Evolutionary conservation across 2,329 filamentous ascomycete species (phyloP).

Genomic region (Boeremia lycopersici): DNA sequence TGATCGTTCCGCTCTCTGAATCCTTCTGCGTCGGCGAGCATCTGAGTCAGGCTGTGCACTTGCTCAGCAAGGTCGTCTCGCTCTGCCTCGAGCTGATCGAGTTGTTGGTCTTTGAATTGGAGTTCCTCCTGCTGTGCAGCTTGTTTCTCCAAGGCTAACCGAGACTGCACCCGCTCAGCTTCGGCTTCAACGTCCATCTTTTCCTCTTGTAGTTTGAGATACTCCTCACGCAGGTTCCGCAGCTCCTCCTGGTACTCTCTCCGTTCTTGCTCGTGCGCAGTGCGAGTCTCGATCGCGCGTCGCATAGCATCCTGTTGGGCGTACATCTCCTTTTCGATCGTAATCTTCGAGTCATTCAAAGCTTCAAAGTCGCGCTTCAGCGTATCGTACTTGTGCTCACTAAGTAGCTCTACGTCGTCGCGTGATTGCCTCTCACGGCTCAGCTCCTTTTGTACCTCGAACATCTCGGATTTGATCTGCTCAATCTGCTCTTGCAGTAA

Average conservation of each 20-base stretch:
- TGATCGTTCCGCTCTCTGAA: constrained; percentile 92
- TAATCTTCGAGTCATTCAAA: constrained; percentile 93
- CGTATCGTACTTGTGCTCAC: constrained; percentile 83
- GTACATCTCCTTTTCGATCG: constrained; percentile 97
- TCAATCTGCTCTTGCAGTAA: constrained; percentile 86
- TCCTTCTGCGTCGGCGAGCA: constrained; percentile 86
- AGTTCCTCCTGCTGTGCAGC: constrained; percentile 78
- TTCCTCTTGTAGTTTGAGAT: constrained; percentile 83
- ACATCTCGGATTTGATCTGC: constrained; percentile 84
- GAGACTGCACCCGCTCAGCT: constrained; percentile 79
- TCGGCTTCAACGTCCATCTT: constrained; percentile 80
- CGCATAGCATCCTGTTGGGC: constrained; percentile 90
- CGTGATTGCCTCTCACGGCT: constrained; percentile 91
- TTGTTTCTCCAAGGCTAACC: constrained; percentile 80
- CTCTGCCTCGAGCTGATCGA: constrained; percentile 81
- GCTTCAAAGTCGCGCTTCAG: constrained; percentile 84
- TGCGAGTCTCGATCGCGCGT: constrained; percentile 80
- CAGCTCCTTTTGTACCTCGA: constrained; percentile 83
- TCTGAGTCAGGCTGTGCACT: constrained; percentile 83
- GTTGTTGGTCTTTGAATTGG: constrained; percentile 75
- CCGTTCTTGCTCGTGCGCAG: constrained; percentile 81
- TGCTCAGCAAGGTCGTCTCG: constrained; percentile 76
- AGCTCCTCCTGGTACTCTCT: constrained; percentile 89
- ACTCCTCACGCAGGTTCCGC: constrained; percentile 79
- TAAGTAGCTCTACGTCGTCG: constrained; percentile 88